Conservation (phyloP, 495 filamentous ascomycete genomes). For the Rhizodiscina lignyota region DNA sequence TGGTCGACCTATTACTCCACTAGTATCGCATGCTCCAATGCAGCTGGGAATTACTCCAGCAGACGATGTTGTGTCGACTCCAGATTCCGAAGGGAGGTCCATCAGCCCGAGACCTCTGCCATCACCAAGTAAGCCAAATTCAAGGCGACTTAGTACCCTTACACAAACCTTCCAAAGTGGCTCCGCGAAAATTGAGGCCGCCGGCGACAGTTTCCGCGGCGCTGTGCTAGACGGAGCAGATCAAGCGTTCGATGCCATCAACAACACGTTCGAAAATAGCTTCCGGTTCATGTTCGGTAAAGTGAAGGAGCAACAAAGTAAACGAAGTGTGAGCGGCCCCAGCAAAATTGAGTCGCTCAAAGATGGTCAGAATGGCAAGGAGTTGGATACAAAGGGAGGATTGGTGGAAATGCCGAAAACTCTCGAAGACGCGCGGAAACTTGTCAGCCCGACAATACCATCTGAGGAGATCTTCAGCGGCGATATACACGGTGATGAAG, state of each 20-base stretch:
- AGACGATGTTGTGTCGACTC: slow-evolving; percentile 13
- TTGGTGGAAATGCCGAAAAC: slow-evolving; percentile 57
- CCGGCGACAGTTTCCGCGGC: slow-evolving; percentile 60
- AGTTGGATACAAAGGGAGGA: background rate
- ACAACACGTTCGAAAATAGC: slow-evolving; percentile 70
- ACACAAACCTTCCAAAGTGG: slow-evolving; percentile 42
- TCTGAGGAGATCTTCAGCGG: slow-evolving; percentile 16
- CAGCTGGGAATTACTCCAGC: slow-evolving; percentile 11
- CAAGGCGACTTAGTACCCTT: slow-evolving; percentile 63
- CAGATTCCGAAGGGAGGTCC: no score
- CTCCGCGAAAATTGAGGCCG: slow-evolving; percentile 59
- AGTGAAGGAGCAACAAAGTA: slow-evolving; percentile 43
- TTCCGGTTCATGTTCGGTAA: slow-evolving; percentile 90
- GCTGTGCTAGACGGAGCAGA: slow-evolving; percentile 75
- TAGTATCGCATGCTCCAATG: slow-evolving; percentile 26
- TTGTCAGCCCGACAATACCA: slow-evolving; percentile 55
- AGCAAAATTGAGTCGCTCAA: slow-evolving; percentile 26
- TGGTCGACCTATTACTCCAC: slow-evolving; percentile 19
- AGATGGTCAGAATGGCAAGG: slow-evolving; percentile 22
- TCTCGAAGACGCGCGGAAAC: slow-evolving; percentile 74
- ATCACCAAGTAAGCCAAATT: slow-evolving; percentile 18
- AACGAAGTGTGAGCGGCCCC: no score
- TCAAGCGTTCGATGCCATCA: slow-evolving; percentile 76
- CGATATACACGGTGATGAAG: slow-evolving; percentile 11
- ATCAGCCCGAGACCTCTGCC: no score